Base-by-base conservation (phyloP, 371 early-diverging fungal species). In the Racocetra persica region DNA sequence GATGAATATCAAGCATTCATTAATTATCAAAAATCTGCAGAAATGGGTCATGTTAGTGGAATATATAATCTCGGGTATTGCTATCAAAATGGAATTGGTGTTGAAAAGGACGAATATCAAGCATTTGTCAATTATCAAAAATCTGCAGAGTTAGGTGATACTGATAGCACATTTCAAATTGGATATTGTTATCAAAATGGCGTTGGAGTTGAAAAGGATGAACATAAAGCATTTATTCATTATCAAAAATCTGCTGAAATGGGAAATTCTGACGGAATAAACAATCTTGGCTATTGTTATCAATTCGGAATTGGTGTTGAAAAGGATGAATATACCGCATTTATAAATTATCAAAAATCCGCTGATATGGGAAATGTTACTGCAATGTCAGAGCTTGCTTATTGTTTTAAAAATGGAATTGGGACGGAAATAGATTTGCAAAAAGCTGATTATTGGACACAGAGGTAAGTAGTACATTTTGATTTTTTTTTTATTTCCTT, bases 151-250 rank as follows among this genome's bases (percentile, higher is more conserved):
- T 87, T 89, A 66, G 96, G 95, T 18, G 94, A 94, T 83, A 90
- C 92, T 49, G 93, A 91, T 82, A 96, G 94, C n/a, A 94, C 93
- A 82, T 93, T 94, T 83, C 86, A 90, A 18, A 86, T 96, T 20
- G 96, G 94, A 7, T 91, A 91, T 24, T 95, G 95, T 82, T 95
- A 89, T 72, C 93, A 92, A 78, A 90, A 93, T 81, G 94, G 93
- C n/a, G 87, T 32, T 32, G 32, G 32, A 32, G 32, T 32, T 32
- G 32, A 32, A 32, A 32, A 32, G 32, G 32, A 32, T 93, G 32
- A 32, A 32, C 4, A 32, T 32, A 32, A 32, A 4, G 32, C 32
- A 32, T 32, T 32, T 32, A 32, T 32, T 32, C 32, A 32, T 1
- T 32, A 32, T 32, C 32, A 32, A 32, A 32, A 32, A 32, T 32